phyloP scores from a whole-genome alignment of 352 stramenopile species.

The Albugo laibachii region DNA sequence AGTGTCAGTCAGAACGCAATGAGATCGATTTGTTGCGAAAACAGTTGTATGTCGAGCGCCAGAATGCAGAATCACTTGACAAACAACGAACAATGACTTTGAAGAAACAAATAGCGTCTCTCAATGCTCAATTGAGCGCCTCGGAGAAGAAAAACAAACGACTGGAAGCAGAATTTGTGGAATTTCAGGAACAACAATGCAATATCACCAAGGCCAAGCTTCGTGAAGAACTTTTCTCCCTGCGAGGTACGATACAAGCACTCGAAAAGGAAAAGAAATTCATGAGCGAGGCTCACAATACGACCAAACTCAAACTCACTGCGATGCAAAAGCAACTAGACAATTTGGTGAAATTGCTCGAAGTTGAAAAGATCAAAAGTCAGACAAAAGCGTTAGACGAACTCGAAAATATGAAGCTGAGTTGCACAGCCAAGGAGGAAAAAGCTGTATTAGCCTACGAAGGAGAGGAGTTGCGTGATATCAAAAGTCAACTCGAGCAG shows the following conservation, averaged over 20 bases:
- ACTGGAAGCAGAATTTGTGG: constrained; percentile 43
- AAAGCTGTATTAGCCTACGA: constrained; percentile 61
- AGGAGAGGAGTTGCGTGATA: constrained; percentile 51
- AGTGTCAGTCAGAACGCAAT: constrained; percentile 28
- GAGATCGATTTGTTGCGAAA: constrained; percentile 34
- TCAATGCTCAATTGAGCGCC: constrained; percentile 22
- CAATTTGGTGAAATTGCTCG: constrained; percentile 23
- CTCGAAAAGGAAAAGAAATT: constrained; percentile 39
- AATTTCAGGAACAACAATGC: constrained; percentile 48
- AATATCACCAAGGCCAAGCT: constrained; percentile 48
- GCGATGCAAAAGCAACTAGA: constrained; percentile 38
- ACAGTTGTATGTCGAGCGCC: constrained; percentile 40
- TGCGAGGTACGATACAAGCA: constrained; percentile 29
- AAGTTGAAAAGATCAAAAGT: constrained; percentile 48
- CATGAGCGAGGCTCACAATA: constrained; percentile 16
- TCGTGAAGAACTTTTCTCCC: constrained; percentile 41
- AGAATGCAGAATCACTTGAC: constrained; percentile 22
- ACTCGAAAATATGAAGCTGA: constrained; percentile 57
- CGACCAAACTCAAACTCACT: constrained; percentile 14
- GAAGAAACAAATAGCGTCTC: constrained; percentile 17
- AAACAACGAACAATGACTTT: constrained; percentile 32
- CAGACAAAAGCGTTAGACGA: constrained; percentile 37
- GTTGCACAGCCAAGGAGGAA: constrained; percentile 62
- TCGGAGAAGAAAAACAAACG: constrained; percentile 25
- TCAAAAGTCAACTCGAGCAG: constrained; percentile 66